Evolutionary conservation across 345 rosid genomes (phyloP), one percentile per base, ranked within the genome.

Genomic region (Cardamine resedifolia): DNA sequence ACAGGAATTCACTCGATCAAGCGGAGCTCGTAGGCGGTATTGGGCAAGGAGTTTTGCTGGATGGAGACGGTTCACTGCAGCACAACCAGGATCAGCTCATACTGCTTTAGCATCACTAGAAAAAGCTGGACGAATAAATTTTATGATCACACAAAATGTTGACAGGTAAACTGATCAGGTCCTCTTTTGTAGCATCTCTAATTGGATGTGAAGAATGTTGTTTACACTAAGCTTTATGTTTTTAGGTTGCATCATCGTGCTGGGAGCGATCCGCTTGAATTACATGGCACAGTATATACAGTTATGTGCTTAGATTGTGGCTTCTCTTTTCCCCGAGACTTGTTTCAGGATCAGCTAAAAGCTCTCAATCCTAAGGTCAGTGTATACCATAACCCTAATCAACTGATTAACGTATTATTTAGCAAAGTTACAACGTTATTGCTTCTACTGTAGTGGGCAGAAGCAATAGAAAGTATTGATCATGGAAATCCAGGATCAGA

Each of bases 1-100:
- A 57, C 72, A 91, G 98, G 92, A 94, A 71, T 91, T 94, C 68
- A 57, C 72, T 48, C 91, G 89, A 66, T 91, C 87, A 19, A 83
- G 77, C 72, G 77, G 85, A 44, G 83, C 92, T 66, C 92, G 89
- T 16, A 83, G 92, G 81, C 79, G 90, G 50, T 94, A 91, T 79
- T 94, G 98, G 98, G 95, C 95, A 23, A 85, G 98, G 82, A 94
- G 98, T 86, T 91, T 85, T 53, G 97, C 97, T 73, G 98, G 97
- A 72, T 91, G 98, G 97, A 89, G 89, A 82, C 81, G 61, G 55
- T 89, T 94, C 80, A 82, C 81, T 64, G 80, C 96, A 44, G 95
- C 96, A 68, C 86, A 83, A 68, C 96, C 92, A 45, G 75, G 95
- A 45, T 63, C 87, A 2, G 87, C 91, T 78, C 96, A 94, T 81